Base-by-base conservation (phyloP, 2,329 filamentous ascomycete species). In the Pyrenophora teres region DNA sequence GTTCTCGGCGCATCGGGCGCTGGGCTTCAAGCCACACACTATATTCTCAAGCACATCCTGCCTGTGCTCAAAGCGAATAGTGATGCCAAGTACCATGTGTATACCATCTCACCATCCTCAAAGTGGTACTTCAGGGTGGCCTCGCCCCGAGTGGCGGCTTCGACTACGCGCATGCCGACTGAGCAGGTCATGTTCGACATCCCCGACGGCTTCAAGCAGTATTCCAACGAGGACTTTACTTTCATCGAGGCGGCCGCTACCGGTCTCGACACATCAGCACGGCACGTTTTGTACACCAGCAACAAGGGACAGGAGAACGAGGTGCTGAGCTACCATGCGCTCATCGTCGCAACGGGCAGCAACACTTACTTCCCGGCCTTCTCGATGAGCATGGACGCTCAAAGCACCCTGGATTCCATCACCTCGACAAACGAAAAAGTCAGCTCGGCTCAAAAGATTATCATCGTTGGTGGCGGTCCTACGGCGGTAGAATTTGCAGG, bases 321-420 rank as follows among this genome's bases (percentile, higher is more conserved):
- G 40, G 64, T 59, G 25, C 56, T 84, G 9, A 48, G 71, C 2
- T 85, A 81, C 64, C 77, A 83, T 57, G 78, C 80, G n/a, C 73
- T 85, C 2, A 72, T 85, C 41, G 78, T 85, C 51, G 81, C 82
- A 7, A 83, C 81, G 0, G 83, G 83, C 6, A 78, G 78, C 33
- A 75, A 64, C 10, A 80, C 81, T 1, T 67, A 74, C 8, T 72
- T 77, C 21, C 72, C 77, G 0, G 68, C 76, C 3, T 72, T 80
- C 44, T 80, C 79, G 19, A 66, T 75, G 10, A 74, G 77, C 36
- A 74, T 71, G 30, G 51, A 54, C 40, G 56, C 58, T 7, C 56
- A 62, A 37, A 56, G 54, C 2, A 64, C 63, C 1, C 39, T 68
- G 10, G 56, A 63, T 9, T 64, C 74, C 3, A 57, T 79, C 31